phyloP scores from a whole-genome alignment of 305 asterid species.

The Withania somnifera region DNA sequence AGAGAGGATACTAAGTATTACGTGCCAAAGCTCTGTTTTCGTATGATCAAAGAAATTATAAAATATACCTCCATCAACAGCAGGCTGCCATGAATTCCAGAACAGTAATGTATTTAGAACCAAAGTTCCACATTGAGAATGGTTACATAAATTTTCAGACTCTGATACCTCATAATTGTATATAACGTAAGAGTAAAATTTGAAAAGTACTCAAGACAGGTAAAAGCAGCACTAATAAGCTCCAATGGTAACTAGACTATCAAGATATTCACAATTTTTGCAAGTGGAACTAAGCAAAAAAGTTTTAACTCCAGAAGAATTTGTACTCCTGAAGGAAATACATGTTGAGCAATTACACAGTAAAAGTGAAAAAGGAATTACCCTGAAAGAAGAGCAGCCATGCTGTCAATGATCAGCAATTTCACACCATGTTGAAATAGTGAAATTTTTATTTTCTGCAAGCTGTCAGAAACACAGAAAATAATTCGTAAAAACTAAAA shows the following conservation, averaged over 20 bases:
- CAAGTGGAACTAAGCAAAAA: neutral
- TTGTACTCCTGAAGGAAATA: neutral
- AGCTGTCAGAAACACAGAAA: conserved; percentile 30
- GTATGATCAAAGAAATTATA: neutral
- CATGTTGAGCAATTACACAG: neutral
- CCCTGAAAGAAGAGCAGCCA: conserved; percentile 82
- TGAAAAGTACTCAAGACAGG: neutral
- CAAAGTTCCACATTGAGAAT: neutral
- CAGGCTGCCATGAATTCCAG: neutral
- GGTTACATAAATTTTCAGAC: neutral
- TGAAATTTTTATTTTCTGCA: conserved; percentile 59
- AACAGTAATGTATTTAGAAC: neutral
- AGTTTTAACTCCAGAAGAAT: neutral
- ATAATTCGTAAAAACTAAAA: neutral
- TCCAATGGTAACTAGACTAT: neutral
- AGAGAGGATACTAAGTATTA: neutral
- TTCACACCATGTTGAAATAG: conserved; percentile 57
- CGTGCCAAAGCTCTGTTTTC: neutral
- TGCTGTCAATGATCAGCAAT: conserved; percentile 73
- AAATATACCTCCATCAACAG: neutral
- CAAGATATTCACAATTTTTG: neutral
- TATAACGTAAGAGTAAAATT: neutral
- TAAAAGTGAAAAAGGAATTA: conserved; percentile 19
- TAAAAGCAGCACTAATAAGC: neutral
- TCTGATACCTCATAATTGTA: neutral